Percentiles rank a stretch among this genome's conserved stretches.
These are phyloP conservation scores for Fagopyrum tataricum DNA, from an alignment of 148 eudicot genomes.

Conservation along the genomic window DNA sequence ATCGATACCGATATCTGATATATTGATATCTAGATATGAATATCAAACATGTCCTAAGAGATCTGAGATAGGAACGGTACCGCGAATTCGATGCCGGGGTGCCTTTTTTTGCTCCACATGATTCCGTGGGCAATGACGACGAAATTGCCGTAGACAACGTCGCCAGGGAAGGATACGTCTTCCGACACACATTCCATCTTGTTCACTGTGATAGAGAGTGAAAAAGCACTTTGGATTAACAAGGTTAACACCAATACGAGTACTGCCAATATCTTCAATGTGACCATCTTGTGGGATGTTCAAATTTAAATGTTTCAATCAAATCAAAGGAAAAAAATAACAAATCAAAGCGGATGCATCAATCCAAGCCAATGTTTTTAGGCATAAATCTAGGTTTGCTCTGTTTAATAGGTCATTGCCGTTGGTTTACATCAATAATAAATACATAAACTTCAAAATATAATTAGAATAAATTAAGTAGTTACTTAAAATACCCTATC, in stretches of 20 bases:
- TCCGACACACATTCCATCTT: conserved; percentile 54
- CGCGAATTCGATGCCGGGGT: conserved; percentile 50
- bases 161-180: conserved; percentile 46
- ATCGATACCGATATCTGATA: too few species aligned
- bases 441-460: too few species aligned
- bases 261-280: conserved; percentile 13
- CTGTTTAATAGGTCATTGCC: conserved; percentile 6
- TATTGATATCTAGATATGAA: too few species aligned
- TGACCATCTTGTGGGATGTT: neutral
- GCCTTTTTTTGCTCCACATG: conserved; percentile 45
- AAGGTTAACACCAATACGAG: conserved; percentile 25
- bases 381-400: neutral
- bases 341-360: neutral
- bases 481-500: too few species aligned
- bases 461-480: too few species aligned
- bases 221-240: conserved; percentile 19
- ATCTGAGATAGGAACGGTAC: conserved; percentile 20
- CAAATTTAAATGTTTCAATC: too few species aligned
- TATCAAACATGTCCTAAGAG: too few species aligned
- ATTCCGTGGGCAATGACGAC: conserved; percentile 57
- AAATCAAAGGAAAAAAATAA: neutral
- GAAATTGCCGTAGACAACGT: conserved; percentile 48
- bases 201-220: conserved; percentile 42
- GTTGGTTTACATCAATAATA: too few species aligned
- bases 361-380: neutral